Evolutionary conservation across 306 rosid genomes (phyloP), one percentile per base, ranked within the genome.

Genomic region (Cucurbita moschata): DNA sequence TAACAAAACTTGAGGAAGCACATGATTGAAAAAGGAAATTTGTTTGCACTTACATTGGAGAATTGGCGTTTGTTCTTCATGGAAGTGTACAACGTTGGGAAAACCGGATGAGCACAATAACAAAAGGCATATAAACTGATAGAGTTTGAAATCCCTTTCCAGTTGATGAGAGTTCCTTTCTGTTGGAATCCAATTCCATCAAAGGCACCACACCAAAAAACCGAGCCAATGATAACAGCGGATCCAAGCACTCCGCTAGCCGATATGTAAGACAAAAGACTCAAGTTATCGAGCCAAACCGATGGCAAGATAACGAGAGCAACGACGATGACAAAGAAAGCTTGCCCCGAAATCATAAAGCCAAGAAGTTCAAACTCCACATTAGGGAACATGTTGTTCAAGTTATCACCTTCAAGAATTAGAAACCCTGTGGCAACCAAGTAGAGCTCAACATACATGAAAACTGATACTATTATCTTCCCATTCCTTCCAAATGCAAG

Each of bases 221-320:
- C 77, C 3, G 95, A 88, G 16, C 80, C 75, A 13, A 91, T 71
- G 57, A 90, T 88, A 67, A 90, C 14, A 13, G 42, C 83, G 65
- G 96, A 88, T n/a, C 96, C 97, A 16, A 87, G 71, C 4, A 90
- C 96, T 12, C 97, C 97, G 75, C 95, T 90, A 1, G 96, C 96
- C 8, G 96, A 94, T 18, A 94, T 73, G 58, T 85, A 94, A 42
- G 97, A 89, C 23, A 94, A 86, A 18, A 94, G 64, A 76, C 85
- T 90, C 78, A 94, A 56, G 71, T 87, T 74, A 18, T 90, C 92
- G 43, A 90, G 76, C 95, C 98, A 94, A 72, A 87, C 85, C 0
- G 97, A 81, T 0, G 98, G 97, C 80, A 85, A 59, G 51, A 94
- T 86, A 13, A 89, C 12, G 11, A 94, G 67, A 6, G 85, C 87